Evolutionary conservation across 345 rosid genomes (phyloP), one percentile per base, ranked within the genome.

Genomic region (Aegle marmelos): DNA sequence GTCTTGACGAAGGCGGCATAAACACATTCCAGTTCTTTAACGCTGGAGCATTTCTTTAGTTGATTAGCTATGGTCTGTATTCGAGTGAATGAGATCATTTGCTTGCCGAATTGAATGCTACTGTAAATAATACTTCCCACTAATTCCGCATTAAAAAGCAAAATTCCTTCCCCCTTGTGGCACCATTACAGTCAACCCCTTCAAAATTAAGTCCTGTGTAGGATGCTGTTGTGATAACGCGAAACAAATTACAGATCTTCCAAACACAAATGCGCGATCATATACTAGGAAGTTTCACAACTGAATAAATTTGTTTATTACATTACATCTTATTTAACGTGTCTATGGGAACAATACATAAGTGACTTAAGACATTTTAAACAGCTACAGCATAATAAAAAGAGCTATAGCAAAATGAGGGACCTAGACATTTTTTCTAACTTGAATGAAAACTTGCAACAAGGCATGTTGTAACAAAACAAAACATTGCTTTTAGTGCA

Each of bases 1-100:
- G 68, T 82, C 83, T 90, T 92, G 80, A 90, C 57, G 92, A 92
- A 86, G 84, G 82, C 54, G 60, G 93, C 89, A 76, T 85, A 89
- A 62, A 81, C 45, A 39, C 86, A 77, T 66, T 91, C 91, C 13
- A 91, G 85, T 54, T 84, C 79, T 82, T 64, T 79, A 1, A 82
- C 57, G 62, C 10, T 69, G 67, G 83, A 67, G 70, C 90, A 89
- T 81, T 76, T 76, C 63, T 79, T 73, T 60, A 88, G 72, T 39
- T 41, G 78, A 33, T 78, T 53, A 25, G 73, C 79, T 3, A 86
- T 28, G 69, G 62, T 10, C 22, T 30, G 63, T 37, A 22, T 64
- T 33, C 53, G 70, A 72, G 25, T 2, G 73, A 73, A 67, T 50
- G 59, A 24, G 53, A 66, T 6, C 71, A 76, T 65, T 68, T 53